phyloP scores from a whole-genome alignment of 1,284 basidiomycete species.

The Anthracocystis setariae region DNA sequence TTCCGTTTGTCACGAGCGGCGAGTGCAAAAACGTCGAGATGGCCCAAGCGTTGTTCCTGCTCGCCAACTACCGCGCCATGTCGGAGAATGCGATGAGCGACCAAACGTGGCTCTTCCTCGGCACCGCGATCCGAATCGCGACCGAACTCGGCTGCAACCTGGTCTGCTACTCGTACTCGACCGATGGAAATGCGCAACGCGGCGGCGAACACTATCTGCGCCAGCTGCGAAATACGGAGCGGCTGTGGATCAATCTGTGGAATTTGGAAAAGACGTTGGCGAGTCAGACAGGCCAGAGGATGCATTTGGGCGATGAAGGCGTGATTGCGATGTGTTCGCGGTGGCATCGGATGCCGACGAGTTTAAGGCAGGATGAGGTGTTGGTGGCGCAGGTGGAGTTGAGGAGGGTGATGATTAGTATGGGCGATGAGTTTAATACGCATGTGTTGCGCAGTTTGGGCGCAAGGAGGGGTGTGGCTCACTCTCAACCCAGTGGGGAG shows the following conservation, averaged over 20 bases:
- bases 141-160: slow-evolving; percentile 51
- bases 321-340: slow-evolving; percentile 38
- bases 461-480: not conserved
- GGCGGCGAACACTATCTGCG: slow-evolving; percentile 37
- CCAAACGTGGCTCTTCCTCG: slow-evolving; percentile 44
- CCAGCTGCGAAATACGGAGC: slow-evolving; percentile 47
- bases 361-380: slow-evolving; percentile 46
- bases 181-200: not conserved
- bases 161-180: slow-evolving; percentile 31
- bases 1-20: slow-evolving; percentile 25
- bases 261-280: slow-evolving; percentile 49
- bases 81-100: slow-evolving; percentile 34
- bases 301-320: slow-evolving; percentile 47
- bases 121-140: slow-evolving; percentile 43
- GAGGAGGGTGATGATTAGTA: slow-evolving; percentile 33
- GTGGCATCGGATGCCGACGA: slow-evolving; percentile 39
- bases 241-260: slow-evolving; percentile 52
- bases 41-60: slow-evolving; percentile 44
- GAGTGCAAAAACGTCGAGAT: slow-evolving; percentile 53
- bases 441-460: slow-evolving; percentile 32
- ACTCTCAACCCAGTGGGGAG: not conserved
- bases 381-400: slow-evolving; percentile 48
- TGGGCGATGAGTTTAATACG: slow-evolving; percentile 36
- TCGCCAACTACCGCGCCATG: slow-evolving; percentile 38
- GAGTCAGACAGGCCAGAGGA: slow-evolving; percentile 45